These are phyloP conservation scores for Alternaria brassicicola DNA, from an alignment of 2,329 filamentous ascomycete genomes.

Conservation along the genomic window DNA sequence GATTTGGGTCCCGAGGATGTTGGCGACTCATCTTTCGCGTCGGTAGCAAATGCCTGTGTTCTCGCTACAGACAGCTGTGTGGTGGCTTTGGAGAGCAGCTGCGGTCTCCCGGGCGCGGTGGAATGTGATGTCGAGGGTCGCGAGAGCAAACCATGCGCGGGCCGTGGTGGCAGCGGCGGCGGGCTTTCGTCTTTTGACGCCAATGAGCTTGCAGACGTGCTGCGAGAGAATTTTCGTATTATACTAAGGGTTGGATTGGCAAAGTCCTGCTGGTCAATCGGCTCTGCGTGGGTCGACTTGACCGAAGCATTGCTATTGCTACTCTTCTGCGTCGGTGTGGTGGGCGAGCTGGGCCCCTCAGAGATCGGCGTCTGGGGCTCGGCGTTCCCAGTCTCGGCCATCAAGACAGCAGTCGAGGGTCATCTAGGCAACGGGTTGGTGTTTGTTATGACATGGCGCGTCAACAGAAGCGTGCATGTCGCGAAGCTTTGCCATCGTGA, in stretches of 20 bases:
- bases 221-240: slow-evolving; percentile 36
- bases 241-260: slow-evolving; percentile 43
- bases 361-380: slow-evolving; percentile 29
- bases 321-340: slow-evolving; percentile 50
- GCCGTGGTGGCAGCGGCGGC: slow-evolving; percentile 64
- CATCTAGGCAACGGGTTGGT: slow-evolving; percentile 24
- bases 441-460: slow-evolving; percentile 12
- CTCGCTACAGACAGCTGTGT: slow-evolving; percentile 84
- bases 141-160: slow-evolving; percentile 44
- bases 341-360: slow-evolving; percentile 17
- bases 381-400: slow-evolving; percentile 39
- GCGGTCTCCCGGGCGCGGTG: slow-evolving; percentile 50
- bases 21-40: slow-evolving; percentile 34
- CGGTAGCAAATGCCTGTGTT: slow-evolving; percentile 73
- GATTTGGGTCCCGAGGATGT: slow-evolving; percentile 45
- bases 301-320: slow-evolving; percentile 30
- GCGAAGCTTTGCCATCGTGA: slow-evolving; percentile 11
- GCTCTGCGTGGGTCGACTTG: slow-evolving; percentile 21
- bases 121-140: slow-evolving; percentile 50
- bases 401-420: slow-evolving; percentile 23
- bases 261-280: slow-evolving; percentile 40
- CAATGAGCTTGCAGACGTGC: slow-evolving; percentile 33
- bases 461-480: slow-evolving; percentile 2
- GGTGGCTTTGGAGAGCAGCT: slow-evolving; percentile 70
- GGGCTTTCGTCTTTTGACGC: slow-evolving; percentile 54